Base-by-base conservation (phyloP, 1,284 basidiomycete species). In the Malassezia globosa region DNA sequence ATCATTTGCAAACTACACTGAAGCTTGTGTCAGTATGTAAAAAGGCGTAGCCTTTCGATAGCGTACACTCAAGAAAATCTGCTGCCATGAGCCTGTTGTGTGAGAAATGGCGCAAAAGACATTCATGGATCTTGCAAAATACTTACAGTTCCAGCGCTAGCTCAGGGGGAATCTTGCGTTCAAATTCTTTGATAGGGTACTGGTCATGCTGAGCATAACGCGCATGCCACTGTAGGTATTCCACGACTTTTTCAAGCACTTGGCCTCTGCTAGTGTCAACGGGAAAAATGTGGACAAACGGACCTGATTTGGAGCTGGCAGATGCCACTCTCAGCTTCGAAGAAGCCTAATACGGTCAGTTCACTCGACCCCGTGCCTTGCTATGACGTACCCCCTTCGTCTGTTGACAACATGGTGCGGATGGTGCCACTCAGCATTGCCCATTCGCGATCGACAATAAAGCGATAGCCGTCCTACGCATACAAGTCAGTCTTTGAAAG, bases 91-190 rank as follows among this genome's bases (percentile, higher is more conserved):
- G 35, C 3, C 64, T 66, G 41, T 1, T 24, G 29, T 4, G 34
- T 37, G 13, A 42, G 41, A n/a, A n/a, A n/a, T n/a, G n/a, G n/a
- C n/a, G n/a, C n/a, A n/a, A n/a, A n/a, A n/a, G n/a, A n/a, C n/a
- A n/a, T n/a, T n/a, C n/a, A n/a, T n/a, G n/a, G n/a, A 39, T n/a
- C 19, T 6, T 6, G 21, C 4, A 25, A n/a, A 24, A 83, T 5
- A 67, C 84, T 67, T 58, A 88, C 86, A 88, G 69, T 66, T 88
- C 86, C 4, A 88, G 72, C 1, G 83, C 82, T 23, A 88, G 79
- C 71, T 87, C 85, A 2, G 84, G 83, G 1, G 80, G 79, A 50
- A 88, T 78, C 16, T 84, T 77, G 53, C 86, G 83, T 64, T 78
- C 75, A 56, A 86, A 82, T 54, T 87, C 84, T 0, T 85, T 84